Base-by-base conservation (phyloP, 2,329 filamentous ascomycete species). In the Coniella vitis region DNA sequence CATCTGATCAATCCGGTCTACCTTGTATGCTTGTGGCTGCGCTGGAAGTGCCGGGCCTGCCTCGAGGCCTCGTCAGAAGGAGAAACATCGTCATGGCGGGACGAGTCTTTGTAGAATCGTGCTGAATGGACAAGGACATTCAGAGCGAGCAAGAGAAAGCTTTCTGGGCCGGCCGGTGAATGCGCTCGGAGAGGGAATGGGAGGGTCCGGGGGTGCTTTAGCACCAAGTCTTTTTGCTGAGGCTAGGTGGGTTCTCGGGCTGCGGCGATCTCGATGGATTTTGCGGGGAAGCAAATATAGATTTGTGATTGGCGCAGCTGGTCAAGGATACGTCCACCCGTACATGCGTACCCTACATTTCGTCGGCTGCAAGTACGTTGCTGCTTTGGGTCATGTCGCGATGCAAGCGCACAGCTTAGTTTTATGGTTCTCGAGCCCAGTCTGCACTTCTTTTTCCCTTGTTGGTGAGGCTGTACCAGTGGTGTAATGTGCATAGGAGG, bases 201-300 rank as follows among this genome's bases (percentile, higher is more conserved):
- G n/a, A 31, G 20, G 43, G 42, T 37, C n/a, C 35, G 20, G 43
- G 43, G 43, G 36, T n/a, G 43, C 25, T 29, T 29, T 25, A 37
- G 43, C 32, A 38, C 35, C 12, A 21, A 37, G 14, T n/a, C 14
- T 17, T 19, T 21, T 36, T 36, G 19, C n/a, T 38, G 14, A 35
- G 13, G 25, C 34, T 32, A 17, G 29, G 40, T 42, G 38, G 32
- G 19, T 17, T 45, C 20, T 45, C 32, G 31, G 42, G 42, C 32
- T 36, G 31, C 19, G 43, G 43, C 43, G 43, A 45, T 45, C 43
- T 45, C 43, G 43, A 45, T 45, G 43, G 43, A 38, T 45, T 45
- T 45, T 45, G 43, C 43, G 43, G 43, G 43, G 43, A 45, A 45
- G 19, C 4, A 19, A 25, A 38, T 29, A 17, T 21, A 4, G 10